Evolutionary conservation across 768 basidiomycete genomes (phyloP).

Genomic region (Imleria badia): DNA sequence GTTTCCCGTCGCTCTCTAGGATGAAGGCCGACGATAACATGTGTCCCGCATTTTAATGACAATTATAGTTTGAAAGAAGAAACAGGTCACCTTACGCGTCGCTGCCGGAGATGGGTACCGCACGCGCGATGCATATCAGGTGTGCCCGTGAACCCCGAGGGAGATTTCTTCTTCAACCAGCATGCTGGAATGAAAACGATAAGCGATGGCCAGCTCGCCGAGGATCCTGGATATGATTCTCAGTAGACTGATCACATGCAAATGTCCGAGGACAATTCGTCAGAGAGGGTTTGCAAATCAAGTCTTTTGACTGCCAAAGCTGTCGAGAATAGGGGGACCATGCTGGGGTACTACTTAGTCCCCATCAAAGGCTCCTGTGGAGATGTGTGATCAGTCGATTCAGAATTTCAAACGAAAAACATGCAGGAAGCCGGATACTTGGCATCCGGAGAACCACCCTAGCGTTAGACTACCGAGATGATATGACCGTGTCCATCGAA

Average conservation of each 20-base stretch:
- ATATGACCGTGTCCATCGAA: neutral
- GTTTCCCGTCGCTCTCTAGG: conserved; percentile 1
- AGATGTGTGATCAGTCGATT: too few relatives aligned
- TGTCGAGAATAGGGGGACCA: too few relatives aligned
- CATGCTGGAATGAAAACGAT: neutral
- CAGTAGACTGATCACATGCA: neutral
- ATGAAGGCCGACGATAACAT: conserved; percentile 11
- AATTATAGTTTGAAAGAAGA: neutral
- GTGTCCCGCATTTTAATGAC: neutral
- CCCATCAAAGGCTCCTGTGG: too few relatives aligned
- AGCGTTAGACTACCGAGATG: too few relatives aligned
- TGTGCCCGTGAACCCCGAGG: neutral
- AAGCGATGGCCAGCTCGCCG: too few relatives aligned
- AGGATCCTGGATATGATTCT: neutral
- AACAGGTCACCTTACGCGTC: neutral
- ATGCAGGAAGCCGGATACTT: neutral
- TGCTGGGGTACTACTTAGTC: too few relatives aligned
- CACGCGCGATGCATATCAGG: neutral
- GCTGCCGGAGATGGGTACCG: neutral
- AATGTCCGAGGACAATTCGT: neutral
- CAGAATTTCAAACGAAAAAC: too few relatives aligned
- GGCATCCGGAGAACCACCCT: neutral
- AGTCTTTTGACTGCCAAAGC: too few relatives aligned
- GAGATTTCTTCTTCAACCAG: neutral
- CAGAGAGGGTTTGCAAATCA: too few relatives aligned